These are phyloP conservation scores for Stylosanthes scabra DNA, from an alignment of 331 rosid genomes.

Conservation along the genomic window DNA sequence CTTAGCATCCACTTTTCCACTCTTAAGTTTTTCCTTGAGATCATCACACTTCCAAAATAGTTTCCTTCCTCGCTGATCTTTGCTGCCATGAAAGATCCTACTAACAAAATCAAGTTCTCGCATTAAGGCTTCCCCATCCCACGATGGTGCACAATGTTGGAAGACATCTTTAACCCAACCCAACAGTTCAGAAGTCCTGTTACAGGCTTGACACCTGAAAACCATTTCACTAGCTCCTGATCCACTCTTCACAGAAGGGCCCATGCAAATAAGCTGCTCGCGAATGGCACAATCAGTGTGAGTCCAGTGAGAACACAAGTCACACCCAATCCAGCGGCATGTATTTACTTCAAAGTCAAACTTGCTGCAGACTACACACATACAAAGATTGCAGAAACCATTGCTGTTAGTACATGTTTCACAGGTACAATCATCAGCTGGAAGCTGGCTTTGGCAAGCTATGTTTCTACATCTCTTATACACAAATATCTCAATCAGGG, in stretches of 20 bases:
- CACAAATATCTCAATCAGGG: conserved; percentile 85
- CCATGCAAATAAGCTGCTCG: conserved; percentile 85
- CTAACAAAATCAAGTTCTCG: conserved; percentile 97
- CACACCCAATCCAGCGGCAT: conserved; percentile 99
- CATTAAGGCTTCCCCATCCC: conserved; percentile 87
- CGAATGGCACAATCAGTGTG: conserved; percentile 99
- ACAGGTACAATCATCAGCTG: conserved; percentile 96
- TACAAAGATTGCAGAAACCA: conserved; percentile 99
- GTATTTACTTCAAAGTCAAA: conserved; percentile 99
- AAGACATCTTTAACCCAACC: conserved; percentile 99
- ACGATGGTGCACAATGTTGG: conserved; percentile 93
- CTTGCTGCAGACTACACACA: conserved; percentile 98
- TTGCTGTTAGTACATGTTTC: conserved; percentile 82
- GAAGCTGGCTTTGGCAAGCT: conserved; percentile 93
- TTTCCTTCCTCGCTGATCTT: conserved; percentile 83
- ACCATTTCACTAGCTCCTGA: conserved; percentile 91
- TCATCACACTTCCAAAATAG: conserved; percentile 88
- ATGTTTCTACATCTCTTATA: conserved; percentile 97
- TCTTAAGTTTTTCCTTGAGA: conserved; percentile 75
- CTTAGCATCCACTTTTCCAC: conserved; percentile 67
- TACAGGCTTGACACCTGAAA: conserved; percentile 96
- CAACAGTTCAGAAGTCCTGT: conserved; percentile 91
- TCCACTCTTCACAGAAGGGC: conserved; percentile 78
- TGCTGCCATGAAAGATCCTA: conserved; percentile 90
- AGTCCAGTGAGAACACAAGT: conserved; percentile 98